Percentiles rank a stretch among this genome's conserved stretches.
phyloP scores from a whole-genome alignment of 768 basidiomycete species.

The Rhodocollybia butyracea region DNA sequence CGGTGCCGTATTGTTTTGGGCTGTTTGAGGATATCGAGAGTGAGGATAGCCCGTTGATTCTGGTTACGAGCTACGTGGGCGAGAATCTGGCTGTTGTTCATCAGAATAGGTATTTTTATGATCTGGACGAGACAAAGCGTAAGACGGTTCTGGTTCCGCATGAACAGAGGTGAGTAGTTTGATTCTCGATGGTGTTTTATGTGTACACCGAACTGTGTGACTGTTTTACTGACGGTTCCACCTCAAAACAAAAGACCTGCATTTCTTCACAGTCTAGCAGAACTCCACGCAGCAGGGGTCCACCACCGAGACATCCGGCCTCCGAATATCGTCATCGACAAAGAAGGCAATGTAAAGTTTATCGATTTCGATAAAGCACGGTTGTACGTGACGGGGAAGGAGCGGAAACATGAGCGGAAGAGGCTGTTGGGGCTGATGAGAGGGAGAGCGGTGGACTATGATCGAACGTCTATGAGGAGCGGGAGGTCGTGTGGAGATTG shows the following conservation, averaged over 20 bases:
- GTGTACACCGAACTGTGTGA: no score
- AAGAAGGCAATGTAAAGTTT: not conserved
- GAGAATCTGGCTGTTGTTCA: not conserved
- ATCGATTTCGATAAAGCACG: conserved; percentile 9
- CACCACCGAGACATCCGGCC: conserved; percentile 5
- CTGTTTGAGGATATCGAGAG: not conserved
- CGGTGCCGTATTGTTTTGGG: not conserved
- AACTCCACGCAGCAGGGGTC: conserved; percentile 5
- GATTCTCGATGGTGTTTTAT: not conserved
- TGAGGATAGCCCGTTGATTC: not conserved
- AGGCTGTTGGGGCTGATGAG: not conserved
- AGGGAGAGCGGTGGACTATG: not conserved
- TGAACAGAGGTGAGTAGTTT: not conserved
- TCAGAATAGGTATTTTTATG: not conserved
- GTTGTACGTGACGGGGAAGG: not conserved
- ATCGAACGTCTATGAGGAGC: not conserved
- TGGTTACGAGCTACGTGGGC: not conserved
- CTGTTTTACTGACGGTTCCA: no score
- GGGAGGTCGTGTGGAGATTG: not conserved
- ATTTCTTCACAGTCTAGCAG: not conserved
- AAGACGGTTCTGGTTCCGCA: no score
- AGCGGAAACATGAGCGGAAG: not conserved
- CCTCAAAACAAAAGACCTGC: no score
- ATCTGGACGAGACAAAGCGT: no score
- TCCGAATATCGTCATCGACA: not conserved